Conservation (phyloP, 2,329 filamentous ascomycete species). For the Aurifilum marmelostoma region DNA sequence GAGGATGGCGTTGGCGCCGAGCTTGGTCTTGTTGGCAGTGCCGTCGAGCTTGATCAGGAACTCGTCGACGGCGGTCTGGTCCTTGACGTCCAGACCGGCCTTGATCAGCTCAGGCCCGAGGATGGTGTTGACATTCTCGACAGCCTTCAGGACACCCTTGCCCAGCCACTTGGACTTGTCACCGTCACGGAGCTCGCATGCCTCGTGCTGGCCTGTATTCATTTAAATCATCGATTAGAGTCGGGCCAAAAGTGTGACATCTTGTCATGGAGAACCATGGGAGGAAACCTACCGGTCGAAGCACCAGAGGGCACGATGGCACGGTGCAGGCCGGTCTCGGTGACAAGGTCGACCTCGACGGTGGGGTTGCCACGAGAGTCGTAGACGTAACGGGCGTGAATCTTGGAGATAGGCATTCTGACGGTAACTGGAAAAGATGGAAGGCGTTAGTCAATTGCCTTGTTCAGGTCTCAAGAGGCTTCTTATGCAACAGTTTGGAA, state of each 20-base stretch:
- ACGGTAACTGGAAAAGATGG: constrained; percentile 19
- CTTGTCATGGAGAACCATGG: constrained; percentile 16
- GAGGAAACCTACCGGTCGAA: constrained; percentile 73
- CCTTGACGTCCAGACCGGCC: constrained; percentile 81
- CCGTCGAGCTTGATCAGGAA: constrained; percentile 87
- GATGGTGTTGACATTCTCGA: constrained; percentile 80
- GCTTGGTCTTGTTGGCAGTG: constrained; percentile 82
- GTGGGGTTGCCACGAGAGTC: constrained; percentile 99
- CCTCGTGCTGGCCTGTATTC: constrained; percentile 78
- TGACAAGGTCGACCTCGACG: constrained; percentile 96
- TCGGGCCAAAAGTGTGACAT: constrained; percentile 7
- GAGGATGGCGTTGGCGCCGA: constrained; percentile 87
- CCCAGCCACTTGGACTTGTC: constrained; percentile 85
- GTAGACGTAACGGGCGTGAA: constrained; percentile 94
- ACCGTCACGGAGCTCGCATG: constrained; percentile 86
- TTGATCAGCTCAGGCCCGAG: constrained; percentile 83
- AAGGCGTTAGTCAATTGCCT: constrained; percentile 11
- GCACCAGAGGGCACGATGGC: constrained; percentile 97
- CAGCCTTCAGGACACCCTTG: constrained; percentile 86
- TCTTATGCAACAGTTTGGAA: background rate
- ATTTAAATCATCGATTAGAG: constrained; percentile 25
- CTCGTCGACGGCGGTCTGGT: constrained; percentile 80
- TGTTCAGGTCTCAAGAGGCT: background rate
- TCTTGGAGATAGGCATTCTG: constrained; percentile 88
- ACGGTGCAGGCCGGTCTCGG: constrained; percentile 93